Percentiles rank a stretch among this genome's conserved stretches.
Conservation (phyloP, 2,329 filamentous ascomycete species). For the Monilinia vaccinii-corymbosi region DNA sequence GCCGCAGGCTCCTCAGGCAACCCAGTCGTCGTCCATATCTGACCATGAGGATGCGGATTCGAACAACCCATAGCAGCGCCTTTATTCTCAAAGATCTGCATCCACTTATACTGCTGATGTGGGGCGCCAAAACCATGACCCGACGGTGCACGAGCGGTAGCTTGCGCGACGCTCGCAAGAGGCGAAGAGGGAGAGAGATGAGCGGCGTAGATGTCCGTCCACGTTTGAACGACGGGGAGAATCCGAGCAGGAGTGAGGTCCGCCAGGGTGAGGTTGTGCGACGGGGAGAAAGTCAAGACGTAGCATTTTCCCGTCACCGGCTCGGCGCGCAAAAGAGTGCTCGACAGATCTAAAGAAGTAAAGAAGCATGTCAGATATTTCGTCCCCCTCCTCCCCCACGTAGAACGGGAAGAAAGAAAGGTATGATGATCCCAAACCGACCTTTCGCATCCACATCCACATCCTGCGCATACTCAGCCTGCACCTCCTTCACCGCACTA, state of each 20-base stretch:
- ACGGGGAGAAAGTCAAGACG: conserved; percentile 87
- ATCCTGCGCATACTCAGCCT: conserved; percentile 60
- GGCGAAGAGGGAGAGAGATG: conserved; percentile 67
- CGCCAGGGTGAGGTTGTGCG: conserved; percentile 85
- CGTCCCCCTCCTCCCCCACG: background rate
- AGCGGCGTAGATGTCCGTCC: conserved; percentile 81
- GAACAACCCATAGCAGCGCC: conserved; percentile 97
- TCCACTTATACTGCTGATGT: conserved; percentile 77
- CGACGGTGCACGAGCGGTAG: conserved; percentile 35
- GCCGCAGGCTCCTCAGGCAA: conserved; percentile 81
- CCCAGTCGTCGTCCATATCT: conserved; percentile 89
- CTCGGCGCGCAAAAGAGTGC: conserved; percentile 70
- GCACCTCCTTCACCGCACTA: conserved; percentile 89
- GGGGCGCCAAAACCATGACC: conserved; percentile 41
- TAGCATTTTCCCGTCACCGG: conserved; percentile 93
- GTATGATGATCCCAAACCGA: conserved; percentile 10
- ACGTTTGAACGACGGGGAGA: conserved; percentile 74
- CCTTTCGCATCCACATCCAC: conserved; percentile 20
- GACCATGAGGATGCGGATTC: conserved; percentile 94
- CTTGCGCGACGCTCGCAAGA: conserved; percentile 38
- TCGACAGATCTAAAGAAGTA: conserved; percentile 51
- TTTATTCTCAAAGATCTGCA: conserved; percentile 99
- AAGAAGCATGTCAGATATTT: background rate
- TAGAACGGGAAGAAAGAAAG: background rate
- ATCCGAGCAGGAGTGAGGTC: conserved; percentile 75